Evolutionary conservation across 2,329 filamentous ascomycete species (phyloP), one percentile per base, ranked within the genome.

Genomic region (Cercospora canescens): DNA sequence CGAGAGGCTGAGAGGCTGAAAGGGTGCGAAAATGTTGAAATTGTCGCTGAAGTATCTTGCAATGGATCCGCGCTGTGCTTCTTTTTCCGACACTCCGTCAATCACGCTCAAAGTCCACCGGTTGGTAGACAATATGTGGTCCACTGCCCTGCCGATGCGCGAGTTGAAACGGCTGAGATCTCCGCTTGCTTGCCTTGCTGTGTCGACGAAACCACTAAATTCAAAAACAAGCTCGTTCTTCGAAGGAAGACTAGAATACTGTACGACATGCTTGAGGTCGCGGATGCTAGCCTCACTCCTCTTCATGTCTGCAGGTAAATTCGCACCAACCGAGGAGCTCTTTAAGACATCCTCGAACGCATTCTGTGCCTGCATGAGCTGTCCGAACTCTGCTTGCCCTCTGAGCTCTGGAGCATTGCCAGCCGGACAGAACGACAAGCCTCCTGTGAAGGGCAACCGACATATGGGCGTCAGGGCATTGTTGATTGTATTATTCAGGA

Each of bases 231-330:
- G 85, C 77, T 93, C 89, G 37, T 90, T 85, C 32, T 87, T 87
- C 12, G 86, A 87, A 28, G 88, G 86, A 0, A 95, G 81, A 24
- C 87, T 84, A 71, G 89, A 92, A 78, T 89, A 88, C 41, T 87
- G 84, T 35, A 96, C 90, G 52, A 93, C 83, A 28, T 87, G 89
- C 34, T 90, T 87, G 26, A 95, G 80, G 72, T 94, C 91, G 45
- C 91, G 86, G 37, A 95, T 88, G 1, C 89, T 88, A 2, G 87
- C 83, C 77, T 94, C 91, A 2, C 89, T 89, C 9, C 88, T 86
- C 80, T 93, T 94, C 88, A 95, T 93, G 71, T 92, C 90, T 71
- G 91, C 82, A 0, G 91, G 91, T 3, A 95, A 79, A 1, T 87
- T 87, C 1, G 89, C 86, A 1, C 88, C 87, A 24, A 88, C 84